These are phyloP conservation scores for Dictyostelium firmibasis DNA, from an alignment of 78 protist genomes.

Conservation along the genomic window DNA sequence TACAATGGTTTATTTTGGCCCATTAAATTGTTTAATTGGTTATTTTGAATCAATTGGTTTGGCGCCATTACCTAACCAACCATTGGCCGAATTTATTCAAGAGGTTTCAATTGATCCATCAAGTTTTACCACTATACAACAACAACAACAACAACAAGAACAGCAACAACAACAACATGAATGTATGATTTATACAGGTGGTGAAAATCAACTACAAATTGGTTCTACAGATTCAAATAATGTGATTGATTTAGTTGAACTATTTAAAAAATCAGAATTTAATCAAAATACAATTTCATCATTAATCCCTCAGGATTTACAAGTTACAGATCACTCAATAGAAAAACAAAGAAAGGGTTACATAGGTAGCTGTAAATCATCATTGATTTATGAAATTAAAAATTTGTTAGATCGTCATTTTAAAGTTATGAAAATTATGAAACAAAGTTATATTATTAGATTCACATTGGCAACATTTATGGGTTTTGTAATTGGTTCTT, in stretches of 20 bases:
- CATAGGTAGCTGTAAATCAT: neutral
- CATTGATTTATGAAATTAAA: slow-evolving; percentile 31
- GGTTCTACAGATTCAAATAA: too few species aligned
- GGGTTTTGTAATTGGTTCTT: slow-evolving; percentile 73
- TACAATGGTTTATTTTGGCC: slow-evolving; percentile 53
- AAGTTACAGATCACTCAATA: neutral
- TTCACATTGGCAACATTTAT: slow-evolving; percentile 44
- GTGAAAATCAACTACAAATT: too few species aligned
- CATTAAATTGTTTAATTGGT: neutral
- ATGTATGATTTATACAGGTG: too few species aligned
- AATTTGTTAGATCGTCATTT: slow-evolving; percentile 19
- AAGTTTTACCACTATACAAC: too few species aligned
- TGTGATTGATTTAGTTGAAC: slow-evolving; percentile 10
- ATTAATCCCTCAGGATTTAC: neutral
- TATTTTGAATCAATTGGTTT: slow-evolving; percentile 54
- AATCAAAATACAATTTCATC: neutral
- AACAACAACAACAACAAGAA: too few species aligned
- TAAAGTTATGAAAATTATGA: slow-evolving; percentile 54
- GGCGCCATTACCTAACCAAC: slow-evolving; percentile 39
- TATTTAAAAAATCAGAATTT: slow-evolving; percentile 38
- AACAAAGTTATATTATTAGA: slow-evolving; percentile 1
- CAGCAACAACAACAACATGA: too few species aligned
- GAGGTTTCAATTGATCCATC: slow-evolving; percentile 36
- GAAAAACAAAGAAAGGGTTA: neutral
- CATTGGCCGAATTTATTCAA: slow-evolving; percentile 77